A percentile compares a stretch with the other conserved stretches of the same genome.
These are phyloP conservation scores for Thraustochytrium striatum DNA, from an alignment of 352 stramenopile genomes.

Conservation along the genomic window DNA sequence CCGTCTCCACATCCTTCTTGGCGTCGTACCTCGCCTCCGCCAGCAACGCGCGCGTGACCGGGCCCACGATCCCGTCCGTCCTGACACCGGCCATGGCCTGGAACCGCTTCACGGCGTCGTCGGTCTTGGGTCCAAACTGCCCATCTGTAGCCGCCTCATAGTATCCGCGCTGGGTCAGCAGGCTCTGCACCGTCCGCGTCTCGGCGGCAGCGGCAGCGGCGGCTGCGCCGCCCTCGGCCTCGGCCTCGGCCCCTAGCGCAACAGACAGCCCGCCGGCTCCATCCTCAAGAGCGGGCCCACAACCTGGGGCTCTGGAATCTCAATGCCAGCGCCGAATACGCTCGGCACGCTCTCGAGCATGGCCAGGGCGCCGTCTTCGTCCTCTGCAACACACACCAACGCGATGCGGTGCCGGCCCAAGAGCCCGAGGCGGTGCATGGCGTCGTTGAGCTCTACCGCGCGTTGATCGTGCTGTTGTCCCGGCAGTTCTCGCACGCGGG, in stretches of 20 bases:
- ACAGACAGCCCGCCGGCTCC: neutral
- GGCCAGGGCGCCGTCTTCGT: conserved; percentile 1
- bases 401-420: neutral
- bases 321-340: neutral
- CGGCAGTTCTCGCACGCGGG: conserved; percentile 25
- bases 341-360: neutral
- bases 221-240: neutral
- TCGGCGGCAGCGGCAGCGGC: neutral
- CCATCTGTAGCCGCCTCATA: conserved; percentile 13
- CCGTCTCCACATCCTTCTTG: neutral
- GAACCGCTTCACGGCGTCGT: neutral
- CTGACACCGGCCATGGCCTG: neutral
- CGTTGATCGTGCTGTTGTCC: neutral
- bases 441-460: conserved; percentile 27
- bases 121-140: neutral
- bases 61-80: conserved; percentile 20
- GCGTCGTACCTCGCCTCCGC: neutral
- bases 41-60: neutral
- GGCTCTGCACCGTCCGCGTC: neutral
- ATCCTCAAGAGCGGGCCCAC: conserved; percentile 23
- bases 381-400: neutral
- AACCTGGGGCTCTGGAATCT: conserved; percentile 23
- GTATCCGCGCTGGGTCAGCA: neutral
- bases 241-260: neutral
- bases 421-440: neutral